phyloP scores from a whole-genome alignment of 140 eudicot genomes.

The Ambrosia hybrid region DNA sequence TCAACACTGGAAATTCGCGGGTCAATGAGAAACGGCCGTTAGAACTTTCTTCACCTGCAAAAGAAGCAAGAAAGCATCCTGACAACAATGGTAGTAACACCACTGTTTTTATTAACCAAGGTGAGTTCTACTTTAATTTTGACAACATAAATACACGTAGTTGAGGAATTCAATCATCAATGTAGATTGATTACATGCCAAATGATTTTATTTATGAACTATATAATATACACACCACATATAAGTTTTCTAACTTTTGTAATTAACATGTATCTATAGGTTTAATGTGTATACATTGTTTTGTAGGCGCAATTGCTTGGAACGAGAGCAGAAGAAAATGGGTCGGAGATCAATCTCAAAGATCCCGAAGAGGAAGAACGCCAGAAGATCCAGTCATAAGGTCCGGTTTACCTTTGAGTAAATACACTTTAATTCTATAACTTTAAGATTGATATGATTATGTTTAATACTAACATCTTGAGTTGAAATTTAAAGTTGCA shows the following conservation, averaged over 20 bases:
- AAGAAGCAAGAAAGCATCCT: slow-evolving; percentile 46
- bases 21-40: slow-evolving; percentile 44
- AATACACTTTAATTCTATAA: background rate
- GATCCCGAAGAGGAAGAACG: slow-evolving; percentile 40
- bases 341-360: slow-evolving; percentile 63
- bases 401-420: slow-evolving; percentile 29
- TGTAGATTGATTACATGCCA: too few relatives aligned
- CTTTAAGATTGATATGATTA: background rate
- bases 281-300: slow-evolving; percentile 6
- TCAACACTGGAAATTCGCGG: slow-evolving; percentile 37
- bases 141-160: slow-evolving; percentile 1
- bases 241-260: too few relatives aligned
- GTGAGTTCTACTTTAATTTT: slow-evolving; percentile 22
- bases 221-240: too few relatives aligned
- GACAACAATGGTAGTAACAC: slow-evolving; percentile 44
- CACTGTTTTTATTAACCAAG: slow-evolving; percentile 57
- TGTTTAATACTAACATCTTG: background rate
- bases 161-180: background rate
- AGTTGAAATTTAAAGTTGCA: too few relatives aligned
- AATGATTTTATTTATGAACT: too few relatives aligned
- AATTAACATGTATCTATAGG: background rate
- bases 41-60: slow-evolving; percentile 33
- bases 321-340: slow-evolving; percentile 67
- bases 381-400: slow-evolving; percentile 72
- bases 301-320: slow-evolving; percentile 67